Percentiles rank a stretch among this genome's conserved stretches.
Evolutionary conservation across 208 protist genomes (phyloP).

Genomic region (Naegleria gruberi): DNA sequence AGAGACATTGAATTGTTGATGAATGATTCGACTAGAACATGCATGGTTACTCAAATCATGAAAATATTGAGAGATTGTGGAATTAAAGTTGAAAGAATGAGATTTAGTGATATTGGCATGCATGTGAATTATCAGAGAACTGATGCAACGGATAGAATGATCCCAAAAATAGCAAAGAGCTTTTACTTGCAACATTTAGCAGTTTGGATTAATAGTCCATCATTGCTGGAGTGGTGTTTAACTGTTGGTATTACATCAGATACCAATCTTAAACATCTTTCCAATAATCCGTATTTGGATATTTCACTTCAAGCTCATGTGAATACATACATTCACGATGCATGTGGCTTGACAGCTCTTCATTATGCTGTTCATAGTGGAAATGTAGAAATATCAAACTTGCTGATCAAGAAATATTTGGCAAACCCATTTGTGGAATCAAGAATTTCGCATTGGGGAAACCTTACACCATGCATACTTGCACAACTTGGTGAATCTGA

Average conservation of each 20-base stretch:
- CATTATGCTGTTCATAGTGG: not conserved
- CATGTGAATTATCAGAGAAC: not conserved
- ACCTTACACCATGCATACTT: not conserved
- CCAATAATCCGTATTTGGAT: no score
- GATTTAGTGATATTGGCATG: not conserved
- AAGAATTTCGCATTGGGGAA: not conserved
- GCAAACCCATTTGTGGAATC: not conserved
- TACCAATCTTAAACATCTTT: no score
- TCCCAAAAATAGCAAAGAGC: not conserved
- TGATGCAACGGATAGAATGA: not conserved
- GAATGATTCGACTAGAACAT: not conserved
- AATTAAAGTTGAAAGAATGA: not conserved
- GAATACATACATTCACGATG: not conserved
- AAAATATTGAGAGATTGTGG: not conserved
- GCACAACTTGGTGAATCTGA: not conserved
- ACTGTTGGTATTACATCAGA: no score
- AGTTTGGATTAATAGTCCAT: not conserved
- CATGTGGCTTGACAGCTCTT: not conserved
- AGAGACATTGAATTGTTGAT: not conserved
- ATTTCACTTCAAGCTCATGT: not conserved
- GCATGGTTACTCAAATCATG: not conserved
- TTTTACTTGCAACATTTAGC: not conserved
- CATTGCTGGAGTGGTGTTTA: not conserved
- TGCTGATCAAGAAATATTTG: not conserved
- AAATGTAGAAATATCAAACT: not conserved